Conservation (phyloP, 1,284 basidiomycete genomes). For the Puccinia novopanici region DNA sequence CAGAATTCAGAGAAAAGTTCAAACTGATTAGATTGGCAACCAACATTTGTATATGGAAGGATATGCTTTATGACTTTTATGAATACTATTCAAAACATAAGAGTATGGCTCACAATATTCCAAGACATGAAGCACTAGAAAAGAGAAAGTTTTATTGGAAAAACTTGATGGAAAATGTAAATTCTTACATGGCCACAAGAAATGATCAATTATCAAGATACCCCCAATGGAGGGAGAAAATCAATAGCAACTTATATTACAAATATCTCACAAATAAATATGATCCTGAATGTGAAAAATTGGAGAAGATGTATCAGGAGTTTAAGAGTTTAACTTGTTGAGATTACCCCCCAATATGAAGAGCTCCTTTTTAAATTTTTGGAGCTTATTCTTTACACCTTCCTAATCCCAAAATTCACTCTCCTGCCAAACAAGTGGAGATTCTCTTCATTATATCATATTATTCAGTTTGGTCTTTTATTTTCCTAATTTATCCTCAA, state of each 20-base stretch:
- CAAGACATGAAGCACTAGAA: not conserved
- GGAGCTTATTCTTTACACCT: not conserved
- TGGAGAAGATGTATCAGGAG: not conserved
- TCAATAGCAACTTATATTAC: not conserved
- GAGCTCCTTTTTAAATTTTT: not conserved
- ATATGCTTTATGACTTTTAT: not conserved
- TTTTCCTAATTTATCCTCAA: not conserved
- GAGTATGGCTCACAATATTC: not conserved
- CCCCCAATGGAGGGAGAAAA: not conserved
- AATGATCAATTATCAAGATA: not conserved
- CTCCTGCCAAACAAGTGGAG: no score
- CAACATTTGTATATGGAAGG: not conserved
- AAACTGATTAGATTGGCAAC: slow-evolving; percentile 3
- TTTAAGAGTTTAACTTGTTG: not conserved
- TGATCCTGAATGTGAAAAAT: not conserved
- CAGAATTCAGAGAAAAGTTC: slow-evolving; percentile 2
- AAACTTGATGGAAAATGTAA: not conserved
- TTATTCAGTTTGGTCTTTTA: not conserved
- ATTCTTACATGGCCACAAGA: not conserved
- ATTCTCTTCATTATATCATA: no score
- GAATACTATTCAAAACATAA: not conserved
- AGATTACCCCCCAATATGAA: not conserved
- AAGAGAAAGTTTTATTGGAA: not conserved
- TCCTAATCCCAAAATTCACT: no score
- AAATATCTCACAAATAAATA: not conserved